These are phyloP conservation scores for Fusarium pseudograminearum DNA, from an alignment of 2,329 filamentous ascomycete species.

Conservation along the genomic window DNA sequence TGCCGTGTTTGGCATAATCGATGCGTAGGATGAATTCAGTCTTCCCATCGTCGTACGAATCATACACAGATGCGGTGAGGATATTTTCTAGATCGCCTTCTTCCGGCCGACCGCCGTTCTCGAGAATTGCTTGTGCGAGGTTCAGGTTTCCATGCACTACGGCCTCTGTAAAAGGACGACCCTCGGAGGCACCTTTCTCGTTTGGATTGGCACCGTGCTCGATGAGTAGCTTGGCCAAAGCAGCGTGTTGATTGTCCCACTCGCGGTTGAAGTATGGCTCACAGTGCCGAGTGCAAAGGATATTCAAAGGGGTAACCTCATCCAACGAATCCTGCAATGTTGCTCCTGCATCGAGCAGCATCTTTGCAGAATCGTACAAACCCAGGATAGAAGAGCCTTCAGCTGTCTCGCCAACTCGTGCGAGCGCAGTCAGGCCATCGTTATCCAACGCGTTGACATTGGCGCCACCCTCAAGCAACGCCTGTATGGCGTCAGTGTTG, in stretches of 20 bases:
- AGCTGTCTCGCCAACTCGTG: constrained; percentile 44
- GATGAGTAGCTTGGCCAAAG: constrained; percentile 44
- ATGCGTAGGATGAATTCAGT: constrained; percentile 42
- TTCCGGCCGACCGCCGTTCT: constrained; percentile 44
- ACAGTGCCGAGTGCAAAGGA: constrained; percentile 44
- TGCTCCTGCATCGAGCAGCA: constrained; percentile 46
- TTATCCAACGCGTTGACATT: constrained; percentile 45
- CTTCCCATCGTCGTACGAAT: constrained; percentile 47
- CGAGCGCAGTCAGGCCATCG: constrained; percentile 44
- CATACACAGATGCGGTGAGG: constrained; percentile 36
- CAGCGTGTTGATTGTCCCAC: constrained; percentile 47
- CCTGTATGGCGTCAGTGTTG: constrained; percentile 44
- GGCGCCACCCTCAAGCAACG: constrained; percentile 42
- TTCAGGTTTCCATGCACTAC: constrained; percentile 41
- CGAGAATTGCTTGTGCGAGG: constrained; percentile 42
- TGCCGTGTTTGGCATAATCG: constrained; percentile 43
- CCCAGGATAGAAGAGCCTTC: constrained; percentile 41
- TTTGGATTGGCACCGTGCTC: constrained; percentile 45
- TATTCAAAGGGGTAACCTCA: constrained; percentile 44
- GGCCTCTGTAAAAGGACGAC: constrained; percentile 45
- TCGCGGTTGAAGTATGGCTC: constrained; percentile 42
- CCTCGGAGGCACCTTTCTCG: constrained; percentile 40
- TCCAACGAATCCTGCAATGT: constrained; percentile 36
- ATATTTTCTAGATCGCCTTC: constrained; percentile 40
- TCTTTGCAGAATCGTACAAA: constrained; percentile 41